Evolutionary conservation across 495 filamentous ascomycete genomes (phyloP).

Genomic region (Bathelium albidoporum): DNA sequence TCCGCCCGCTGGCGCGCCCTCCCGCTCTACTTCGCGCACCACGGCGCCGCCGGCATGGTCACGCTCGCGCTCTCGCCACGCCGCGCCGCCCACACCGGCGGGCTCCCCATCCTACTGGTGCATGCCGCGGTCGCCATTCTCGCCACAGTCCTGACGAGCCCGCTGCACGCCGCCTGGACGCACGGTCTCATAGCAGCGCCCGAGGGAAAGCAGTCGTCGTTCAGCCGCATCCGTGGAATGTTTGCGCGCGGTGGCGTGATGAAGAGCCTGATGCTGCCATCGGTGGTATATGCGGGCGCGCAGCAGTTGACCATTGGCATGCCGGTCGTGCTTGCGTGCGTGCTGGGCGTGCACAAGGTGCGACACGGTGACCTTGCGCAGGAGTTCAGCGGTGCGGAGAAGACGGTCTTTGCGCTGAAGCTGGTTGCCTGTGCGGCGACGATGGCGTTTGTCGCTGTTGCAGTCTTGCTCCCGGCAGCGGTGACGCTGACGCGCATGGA

Average conservation of each 20-base stretch:
- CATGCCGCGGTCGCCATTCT: constrained; percentile 30
- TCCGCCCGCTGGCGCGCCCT: constrained; percentile 51
- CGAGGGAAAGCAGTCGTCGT: constrained; percentile 39
- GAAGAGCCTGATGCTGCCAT: constrained; percentile 41
- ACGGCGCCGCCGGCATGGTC: constrained; percentile 20
- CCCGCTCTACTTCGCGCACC: constrained; percentile 32
- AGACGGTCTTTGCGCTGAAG: constrained; percentile 23
- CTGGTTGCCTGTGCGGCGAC: constrained; percentile 30
- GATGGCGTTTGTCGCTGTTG: constrained; percentile 32
- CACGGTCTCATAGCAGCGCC: constrained; percentile 52
- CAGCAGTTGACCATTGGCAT: constrained; percentile 26
- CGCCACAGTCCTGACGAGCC: constrained; percentile 36
- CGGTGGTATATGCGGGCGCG: constrained; percentile 36
- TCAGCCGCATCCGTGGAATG: too few relatives aligned
- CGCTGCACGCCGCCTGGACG: constrained; percentile 47
- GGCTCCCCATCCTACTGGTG: constrained; percentile 25
- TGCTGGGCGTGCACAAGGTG: constrained; percentile 15
- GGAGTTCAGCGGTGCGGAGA: constrained; percentile 17
- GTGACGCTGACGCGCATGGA: constrained; percentile 60
- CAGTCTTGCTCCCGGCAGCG: constrained; percentile 50
- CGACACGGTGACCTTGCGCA: constrained; percentile 20
- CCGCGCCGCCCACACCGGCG: constrained; percentile 23
- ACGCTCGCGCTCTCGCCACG: too few relatives aligned
- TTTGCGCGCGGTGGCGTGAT: constrained; percentile 35
- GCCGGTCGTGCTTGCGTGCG: constrained; percentile 18